phyloP scores from a whole-genome alignment of 2,329 filamentous ascomycete species.

The Phyllosticta citriasiana region DNA sequence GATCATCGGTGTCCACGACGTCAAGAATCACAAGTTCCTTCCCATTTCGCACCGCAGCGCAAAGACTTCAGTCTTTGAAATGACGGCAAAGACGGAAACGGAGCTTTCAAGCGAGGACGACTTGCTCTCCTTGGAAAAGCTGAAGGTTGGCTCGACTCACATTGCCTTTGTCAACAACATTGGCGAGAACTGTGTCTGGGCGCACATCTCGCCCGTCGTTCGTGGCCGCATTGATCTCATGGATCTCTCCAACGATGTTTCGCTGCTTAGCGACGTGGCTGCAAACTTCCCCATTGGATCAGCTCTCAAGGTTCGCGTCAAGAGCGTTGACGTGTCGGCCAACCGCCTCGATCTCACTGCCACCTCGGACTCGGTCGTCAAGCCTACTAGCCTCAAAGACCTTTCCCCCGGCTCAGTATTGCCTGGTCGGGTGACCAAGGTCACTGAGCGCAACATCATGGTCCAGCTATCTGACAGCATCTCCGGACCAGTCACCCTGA shows the following conservation, averaged over 20 bases:
- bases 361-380: slow-evolving; percentile 47
- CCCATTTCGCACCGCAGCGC: slow-evolving; percentile 78
- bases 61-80: slow-evolving; percentile 71
- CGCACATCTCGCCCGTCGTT: slow-evolving; percentile 79
- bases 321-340: slow-evolving; percentile 60
- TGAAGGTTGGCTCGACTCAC: slow-evolving; percentile 62
- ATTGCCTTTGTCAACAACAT: slow-evolving; percentile 89
- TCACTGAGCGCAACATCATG: slow-evolving; percentile 72
- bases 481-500: slow-evolving; percentile 68
- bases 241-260: slow-evolving; percentile 80
- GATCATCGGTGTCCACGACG: slow-evolving; percentile 80
- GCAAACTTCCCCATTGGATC: slow-evolving; percentile 84
- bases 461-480: slow-evolving; percentile 76
- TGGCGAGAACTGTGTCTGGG: slow-evolving; percentile 70
- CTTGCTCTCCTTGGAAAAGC: slow-evolving; percentile 59
- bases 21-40: slow-evolving; percentile 80
- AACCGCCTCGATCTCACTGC: slow-evolving; percentile 79
- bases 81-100: slow-evolving; percentile 58
- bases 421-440: slow-evolving; percentile 73
- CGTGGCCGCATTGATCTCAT: slow-evolving; percentile 73
- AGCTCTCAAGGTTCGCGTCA: slow-evolving; percentile 70
- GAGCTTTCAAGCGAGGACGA: slow-evolving; percentile 51
- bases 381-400: slow-evolving; percentile 56
- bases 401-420: slow-evolving; percentile 72
- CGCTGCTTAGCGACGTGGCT: slow-evolving; percentile 63